Evolutionary conservation across 495 filamentous ascomycete species (phyloP), one percentile per base, ranked within the genome.

Genomic region (Daldinia concentrica): DNA sequence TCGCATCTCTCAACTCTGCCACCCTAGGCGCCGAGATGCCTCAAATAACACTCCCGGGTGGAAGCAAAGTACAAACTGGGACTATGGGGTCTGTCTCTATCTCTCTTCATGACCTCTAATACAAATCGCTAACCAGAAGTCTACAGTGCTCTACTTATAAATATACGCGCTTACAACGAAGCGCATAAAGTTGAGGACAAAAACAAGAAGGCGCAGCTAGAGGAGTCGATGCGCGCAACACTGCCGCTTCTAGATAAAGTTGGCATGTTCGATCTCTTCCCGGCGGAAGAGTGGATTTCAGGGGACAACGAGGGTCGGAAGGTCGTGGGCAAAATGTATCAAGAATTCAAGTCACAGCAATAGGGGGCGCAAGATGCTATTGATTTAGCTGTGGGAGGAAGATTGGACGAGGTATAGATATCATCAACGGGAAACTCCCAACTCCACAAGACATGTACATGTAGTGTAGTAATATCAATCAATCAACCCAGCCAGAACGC

Each of bases 11-110:
- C 6, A 76, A 74, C 34, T 76, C 74, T 14, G 37, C 68, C 7
- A 76, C 67, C 0, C 12, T 71, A 0, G 73, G 73, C 29, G 66
- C 45, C 15, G 45, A 68, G 11, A 71, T 77, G 32, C 75, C 75
- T 9, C 64, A 75, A 34, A 65, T 76, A 29, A 74, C 73, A 2
- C 64, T 77, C 12, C 67, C 70, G 26, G 65, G 76, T 37, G 73
- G 73, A n/a, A 69, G 55, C 32, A 74, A 72, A 43, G 73, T 76
- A 7, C 73, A 75, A 36, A 77, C 75, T 9, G 75, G 75, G 36
- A 77, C 75, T 2, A 62, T 76, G 11, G 73, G 72, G 68, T 74
- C 8, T n/a, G 48, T 19, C 22, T 19, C 24, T n/a, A 24, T 17
- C 24, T n/a, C 30, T 17, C 17, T 3, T 52, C 30, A 36, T 45